Percentiles rank a stretch among this genome's conserved stretches.
Conservation (phyloP, 2,329 filamentous ascomycete species). For the Cadophora luteo-olivacea region DNA sequence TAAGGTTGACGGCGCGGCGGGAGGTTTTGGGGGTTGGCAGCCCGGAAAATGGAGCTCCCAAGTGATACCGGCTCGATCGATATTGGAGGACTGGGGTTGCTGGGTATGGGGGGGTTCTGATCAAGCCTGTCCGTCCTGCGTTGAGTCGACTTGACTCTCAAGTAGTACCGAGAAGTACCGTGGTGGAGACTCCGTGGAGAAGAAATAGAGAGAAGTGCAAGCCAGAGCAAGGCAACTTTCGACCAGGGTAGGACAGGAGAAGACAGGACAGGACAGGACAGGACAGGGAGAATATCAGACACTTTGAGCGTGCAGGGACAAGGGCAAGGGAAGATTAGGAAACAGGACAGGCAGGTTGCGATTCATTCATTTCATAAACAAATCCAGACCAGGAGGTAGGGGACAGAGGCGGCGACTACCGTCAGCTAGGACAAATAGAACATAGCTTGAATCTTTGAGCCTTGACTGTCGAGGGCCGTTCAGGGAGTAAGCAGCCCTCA, state of each 20-base stretch:
- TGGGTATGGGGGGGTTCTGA: conserved; percentile 5
- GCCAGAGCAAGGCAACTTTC: not conserved
- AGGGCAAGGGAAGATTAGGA: not conserved
- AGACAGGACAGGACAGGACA: conserved; percentile 9
- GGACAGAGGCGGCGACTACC: conserved; percentile 9
- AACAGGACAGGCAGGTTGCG: not conserved
- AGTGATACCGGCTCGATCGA: conserved; percentile 17
- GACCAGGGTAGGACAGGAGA: not conserved
- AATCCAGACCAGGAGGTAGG: not conserved
- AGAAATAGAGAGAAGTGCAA: conserved; percentile 1
- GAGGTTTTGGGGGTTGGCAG: conserved; percentile 17
- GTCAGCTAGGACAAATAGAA: not conserved
- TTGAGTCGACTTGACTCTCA: not conserved
- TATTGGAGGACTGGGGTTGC: conserved; percentile 19
- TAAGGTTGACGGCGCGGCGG: conserved; percentile 23
- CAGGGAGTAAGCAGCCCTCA: not conserved
- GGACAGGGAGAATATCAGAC: conserved; percentile 6
- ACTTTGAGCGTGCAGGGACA: not conserved
- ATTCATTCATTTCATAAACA: conserved; percentile 7
- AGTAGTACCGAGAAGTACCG: conserved; percentile 16
- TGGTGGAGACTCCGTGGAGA: conserved; percentile 6
- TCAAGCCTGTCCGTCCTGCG: conserved; percentile 9
- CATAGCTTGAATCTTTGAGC: not conserved
- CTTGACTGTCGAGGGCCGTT: not conserved
- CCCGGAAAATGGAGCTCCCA: conserved; percentile 15